A percentile compares a stretch with the other conserved stretches of the same genome.
Evolutionary conservation across 805 yeast species (phyloP).

Genomic region (Metschnikowia shivogae): DNA sequence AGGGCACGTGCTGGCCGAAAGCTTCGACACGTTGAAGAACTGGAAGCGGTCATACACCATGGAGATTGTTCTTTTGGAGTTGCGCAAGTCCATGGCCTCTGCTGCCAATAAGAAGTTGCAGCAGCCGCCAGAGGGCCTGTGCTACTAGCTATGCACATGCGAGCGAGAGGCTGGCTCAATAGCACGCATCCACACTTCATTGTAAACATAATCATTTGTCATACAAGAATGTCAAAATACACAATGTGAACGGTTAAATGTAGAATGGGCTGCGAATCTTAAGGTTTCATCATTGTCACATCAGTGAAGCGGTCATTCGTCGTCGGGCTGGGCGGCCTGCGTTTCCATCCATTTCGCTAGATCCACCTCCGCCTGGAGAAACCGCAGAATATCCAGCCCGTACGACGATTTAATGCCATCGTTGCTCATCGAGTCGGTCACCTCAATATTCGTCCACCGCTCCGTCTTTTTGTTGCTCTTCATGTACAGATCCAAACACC

Average conservation of each 20-base stretch:
- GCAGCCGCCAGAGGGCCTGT: conserved; percentile 89
- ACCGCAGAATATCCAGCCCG: conserved; percentile 28
- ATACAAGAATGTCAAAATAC: background rate
- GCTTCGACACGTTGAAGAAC: conserved; percentile 64
- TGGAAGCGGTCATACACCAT: conserved; percentile 92
- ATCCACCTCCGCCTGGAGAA: conserved; percentile 37
- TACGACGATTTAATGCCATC: conserved; percentile 19
- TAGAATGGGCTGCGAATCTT: no score
- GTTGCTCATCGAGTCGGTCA: conserved; percentile 35
- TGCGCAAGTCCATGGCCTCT: conserved; percentile 81
- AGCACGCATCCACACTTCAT: background rate
- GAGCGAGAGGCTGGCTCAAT: no score
- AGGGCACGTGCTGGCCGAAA: conserved; percentile 44
- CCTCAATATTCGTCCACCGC: conserved; percentile 38
- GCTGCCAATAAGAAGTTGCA: conserved; percentile 76
- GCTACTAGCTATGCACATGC: conserved; percentile 33
- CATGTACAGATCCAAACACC: conserved; percentile 30
- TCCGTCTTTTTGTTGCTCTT: conserved; percentile 22
- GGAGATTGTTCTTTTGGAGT: conserved; percentile 87
- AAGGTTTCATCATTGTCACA: background rate
- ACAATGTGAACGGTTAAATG: no score
- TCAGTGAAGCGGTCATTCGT: background rate
- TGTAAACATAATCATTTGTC: background rate
- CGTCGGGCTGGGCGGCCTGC: conserved; percentile 3
- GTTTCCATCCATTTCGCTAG: conserved; percentile 30